Evolutionary conservation across 1,139 yeast genomes (phyloP).

Genomic region (Sugiyamaella xylanicola): DNA sequence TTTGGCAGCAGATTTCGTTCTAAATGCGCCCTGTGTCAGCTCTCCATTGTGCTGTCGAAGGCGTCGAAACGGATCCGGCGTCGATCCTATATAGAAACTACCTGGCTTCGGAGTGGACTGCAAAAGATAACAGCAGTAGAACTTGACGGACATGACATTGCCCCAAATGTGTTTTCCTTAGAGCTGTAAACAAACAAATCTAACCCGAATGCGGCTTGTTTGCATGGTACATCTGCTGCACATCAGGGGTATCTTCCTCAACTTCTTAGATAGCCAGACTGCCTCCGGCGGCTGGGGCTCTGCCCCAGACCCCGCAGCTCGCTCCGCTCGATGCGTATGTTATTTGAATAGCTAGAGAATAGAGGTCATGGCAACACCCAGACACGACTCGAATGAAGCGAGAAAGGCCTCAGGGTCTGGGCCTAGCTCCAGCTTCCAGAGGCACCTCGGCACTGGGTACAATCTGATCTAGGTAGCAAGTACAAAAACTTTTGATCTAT

Average conservation of each 20-base stretch:
- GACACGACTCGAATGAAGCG: no score
- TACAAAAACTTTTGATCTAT: constrained; percentile 16
- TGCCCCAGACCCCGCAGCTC: background rate
- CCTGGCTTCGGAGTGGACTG: constrained; percentile 58
- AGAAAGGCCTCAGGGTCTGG: no score
- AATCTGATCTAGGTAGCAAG: no score
- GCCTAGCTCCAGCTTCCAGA: no score
- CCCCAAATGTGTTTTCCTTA: no score
- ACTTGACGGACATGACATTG: constrained; percentile 36
- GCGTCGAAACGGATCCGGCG: constrained; percentile 70
- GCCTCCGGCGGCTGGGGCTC: background rate
- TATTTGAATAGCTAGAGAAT: no score
- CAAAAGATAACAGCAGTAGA: constrained; percentile 69
- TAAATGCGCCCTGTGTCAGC: constrained; percentile 58
- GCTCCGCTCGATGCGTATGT: no score
- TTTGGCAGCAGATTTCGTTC: constrained; percentile 56
- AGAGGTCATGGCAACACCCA: no score
- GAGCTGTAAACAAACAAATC: background rate
- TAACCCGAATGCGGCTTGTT: background rate
- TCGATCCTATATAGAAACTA: constrained; percentile 73
- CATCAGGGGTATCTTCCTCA: no score
- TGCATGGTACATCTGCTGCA: no score
- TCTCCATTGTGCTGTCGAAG: constrained; percentile 79
- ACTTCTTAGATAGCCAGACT: no score
- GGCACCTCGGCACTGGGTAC: background rate